A percentile compares a stretch with the other conserved stretches of the same genome.
phyloP scores from a whole-genome alignment of 2,329 filamentous ascomycete genomes.

The Ophiostoma perfectum region DNA sequence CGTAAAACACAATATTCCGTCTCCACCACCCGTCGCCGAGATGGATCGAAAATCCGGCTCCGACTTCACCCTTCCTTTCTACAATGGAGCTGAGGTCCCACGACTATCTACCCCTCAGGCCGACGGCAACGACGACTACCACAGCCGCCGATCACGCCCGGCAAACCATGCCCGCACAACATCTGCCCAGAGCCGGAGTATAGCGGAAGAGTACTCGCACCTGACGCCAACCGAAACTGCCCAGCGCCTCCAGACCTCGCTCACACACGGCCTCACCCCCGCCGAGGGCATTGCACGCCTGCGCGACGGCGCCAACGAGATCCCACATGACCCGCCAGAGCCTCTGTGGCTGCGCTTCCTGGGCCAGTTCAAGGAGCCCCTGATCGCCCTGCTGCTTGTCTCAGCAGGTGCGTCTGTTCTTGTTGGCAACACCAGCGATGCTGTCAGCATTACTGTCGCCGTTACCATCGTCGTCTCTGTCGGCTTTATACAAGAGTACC shows the following conservation, averaged over 20 bases:
- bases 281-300: slow-evolving; percentile 76
- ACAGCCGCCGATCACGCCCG: slow-evolving; percentile 24
- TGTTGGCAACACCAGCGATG: slow-evolving; percentile 91
- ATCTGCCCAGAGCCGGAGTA: slow-evolving; percentile 36
- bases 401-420: slow-evolving; percentile 85
- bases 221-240: slow-evolving; percentile 76
- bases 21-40: slow-evolving; percentile 14
- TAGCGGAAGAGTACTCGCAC: slow-evolving; percentile 57
- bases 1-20: neutral
- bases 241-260: slow-evolving; percentile 71
- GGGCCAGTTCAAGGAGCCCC: slow-evolving; percentile 93
- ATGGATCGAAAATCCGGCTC: slow-evolving; percentile 26
- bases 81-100: slow-evolving; percentile 19
- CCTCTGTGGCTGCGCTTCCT: slow-evolving; percentile 91
- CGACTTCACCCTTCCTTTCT: slow-evolving; percentile 27
- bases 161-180: slow-evolving; percentile 28
- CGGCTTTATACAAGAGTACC: slow-evolving; percentile 94
- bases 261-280: slow-evolving; percentile 72
- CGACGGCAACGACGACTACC: slow-evolving; percentile 21
- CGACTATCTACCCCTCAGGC: slow-evolving; percentile 21
- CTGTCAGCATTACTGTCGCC: slow-evolving; percentile 88
- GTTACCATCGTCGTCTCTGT: slow-evolving; percentile 96
- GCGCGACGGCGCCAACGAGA: slow-evolving; percentile 82
- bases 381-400: slow-evolving; percentile 85
- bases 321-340: slow-evolving; percentile 88